Evolutionary conservation across 2,329 filamentous ascomycete genomes (phyloP).

Genomic region (Alternaria solani): DNA sequence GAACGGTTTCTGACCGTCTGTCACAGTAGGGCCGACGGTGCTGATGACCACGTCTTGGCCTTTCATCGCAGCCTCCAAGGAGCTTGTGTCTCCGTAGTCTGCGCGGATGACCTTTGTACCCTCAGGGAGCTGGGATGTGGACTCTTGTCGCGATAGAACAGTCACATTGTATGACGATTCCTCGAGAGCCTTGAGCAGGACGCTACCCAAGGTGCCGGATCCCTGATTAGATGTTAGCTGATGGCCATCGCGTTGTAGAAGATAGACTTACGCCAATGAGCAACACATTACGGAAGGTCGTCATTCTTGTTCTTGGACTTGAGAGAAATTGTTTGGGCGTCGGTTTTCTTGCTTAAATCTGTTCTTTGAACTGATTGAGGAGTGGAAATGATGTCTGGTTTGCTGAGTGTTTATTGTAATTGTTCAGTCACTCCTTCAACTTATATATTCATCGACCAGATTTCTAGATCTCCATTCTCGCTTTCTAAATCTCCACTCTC

Average conservation of each 20-base stretch:
- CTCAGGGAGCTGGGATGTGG: background rate
- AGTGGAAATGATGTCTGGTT: background rate
- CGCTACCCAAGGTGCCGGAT: background rate
- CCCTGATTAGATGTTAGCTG: background rate
- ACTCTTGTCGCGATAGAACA: background rate
- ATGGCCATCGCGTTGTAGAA: background rate
- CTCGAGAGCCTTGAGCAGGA: rapidly evolving
- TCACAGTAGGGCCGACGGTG: background rate
- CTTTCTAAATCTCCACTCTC: background rate
- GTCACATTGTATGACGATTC: background rate
- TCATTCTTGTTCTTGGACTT: background rate
- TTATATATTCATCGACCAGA: background rate
- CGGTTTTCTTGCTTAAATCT: background rate
- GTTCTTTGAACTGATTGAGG: background rate
- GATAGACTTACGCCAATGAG: background rate
- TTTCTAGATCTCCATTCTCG: background rate
- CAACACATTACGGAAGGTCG: background rate
- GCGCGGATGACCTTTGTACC: background rate
- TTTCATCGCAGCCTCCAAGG: background rate
- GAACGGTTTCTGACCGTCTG: background rate
- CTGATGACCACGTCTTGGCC: background rate
- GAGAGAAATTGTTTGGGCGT: background rate
- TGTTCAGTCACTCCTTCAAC: background rate
- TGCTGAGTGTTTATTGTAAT: background rate
- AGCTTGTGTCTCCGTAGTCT: background rate